Percentiles rank a stretch among this genome's conserved stretches.
Evolutionary conservation across 177 flowering plant species (phyloP).

Genomic region (Vitis hybrid): DNA sequence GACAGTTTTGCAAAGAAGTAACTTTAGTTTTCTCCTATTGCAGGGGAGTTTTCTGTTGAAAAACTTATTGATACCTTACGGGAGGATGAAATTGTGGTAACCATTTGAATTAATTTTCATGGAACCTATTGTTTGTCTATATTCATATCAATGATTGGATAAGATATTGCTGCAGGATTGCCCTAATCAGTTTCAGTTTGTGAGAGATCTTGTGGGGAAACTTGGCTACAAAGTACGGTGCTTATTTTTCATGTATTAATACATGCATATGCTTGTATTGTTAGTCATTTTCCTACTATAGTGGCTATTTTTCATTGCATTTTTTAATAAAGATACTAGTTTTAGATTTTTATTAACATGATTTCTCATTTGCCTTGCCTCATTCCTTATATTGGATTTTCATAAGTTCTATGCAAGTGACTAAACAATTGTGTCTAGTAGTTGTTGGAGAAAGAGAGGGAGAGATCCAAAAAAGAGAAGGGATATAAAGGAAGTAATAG

Average conservation of each 20-base stretch:
- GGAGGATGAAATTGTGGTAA: constrained; percentile 49
- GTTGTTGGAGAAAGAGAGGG: no score
- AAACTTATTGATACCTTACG: constrained; percentile 43
- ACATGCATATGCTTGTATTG: constrained; percentile 1
- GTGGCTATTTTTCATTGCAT: background rate
- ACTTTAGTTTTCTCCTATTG: constrained; percentile 16
- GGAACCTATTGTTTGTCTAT: background rate
- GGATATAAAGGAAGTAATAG: no score
- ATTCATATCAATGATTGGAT: background rate
- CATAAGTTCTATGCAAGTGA: no score
- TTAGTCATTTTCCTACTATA: background rate
- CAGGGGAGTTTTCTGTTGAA: constrained; percentile 70
- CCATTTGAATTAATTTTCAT: background rate
- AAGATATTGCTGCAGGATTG: constrained; percentile 42
- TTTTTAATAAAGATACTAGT: background rate
- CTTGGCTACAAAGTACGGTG: constrained; percentile 70
- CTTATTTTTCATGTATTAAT: constrained; percentile 1
- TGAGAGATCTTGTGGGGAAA: constrained; percentile 40
- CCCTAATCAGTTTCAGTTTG: constrained; percentile 56
- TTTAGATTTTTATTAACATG: no score
- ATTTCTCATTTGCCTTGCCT: no score
- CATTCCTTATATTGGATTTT: no score
- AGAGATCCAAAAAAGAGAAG: no score
- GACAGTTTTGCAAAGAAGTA: background rate
- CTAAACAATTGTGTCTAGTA: no score